These are phyloP conservation scores for Moesziomyces sp. DNA, from an alignment of 1,284 basidiomycete genomes.

Conservation along the genomic window DNA sequence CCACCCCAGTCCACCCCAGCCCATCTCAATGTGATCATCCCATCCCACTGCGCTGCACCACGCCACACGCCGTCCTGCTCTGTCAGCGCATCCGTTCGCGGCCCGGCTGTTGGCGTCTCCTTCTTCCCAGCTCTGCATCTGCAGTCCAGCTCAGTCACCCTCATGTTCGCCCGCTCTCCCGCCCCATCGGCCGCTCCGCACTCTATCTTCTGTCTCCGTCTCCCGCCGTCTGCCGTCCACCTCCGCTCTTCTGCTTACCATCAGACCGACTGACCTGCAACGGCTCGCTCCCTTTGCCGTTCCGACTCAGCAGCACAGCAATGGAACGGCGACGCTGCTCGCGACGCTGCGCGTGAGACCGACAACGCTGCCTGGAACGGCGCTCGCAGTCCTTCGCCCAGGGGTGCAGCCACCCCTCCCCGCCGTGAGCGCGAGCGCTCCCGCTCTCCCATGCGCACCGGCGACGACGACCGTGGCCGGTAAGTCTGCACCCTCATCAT, in stretches of 20 bases:
- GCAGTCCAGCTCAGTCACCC: background rate
- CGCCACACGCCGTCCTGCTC: too few relatives aligned
- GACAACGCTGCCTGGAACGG: constrained; percentile 46
- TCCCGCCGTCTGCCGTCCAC: constrained; percentile 1
- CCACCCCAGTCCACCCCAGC: constrained; percentile 3
- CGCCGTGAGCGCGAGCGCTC: constrained; percentile 54
- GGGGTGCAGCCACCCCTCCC: constrained; percentile 48
- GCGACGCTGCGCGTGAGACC: constrained; percentile 50
- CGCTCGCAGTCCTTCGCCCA: constrained; percentile 50
- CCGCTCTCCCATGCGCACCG: constrained; percentile 32
- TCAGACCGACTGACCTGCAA: constrained; percentile 21
- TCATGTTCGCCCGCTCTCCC: background rate
- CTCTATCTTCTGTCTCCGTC: background rate
- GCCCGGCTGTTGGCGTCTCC: too few relatives aligned
- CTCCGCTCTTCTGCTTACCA: constrained; percentile 13
- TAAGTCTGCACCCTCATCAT: constrained; percentile 16
- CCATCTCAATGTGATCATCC: constrained; percentile 10
- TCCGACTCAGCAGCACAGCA: constrained; percentile 44
- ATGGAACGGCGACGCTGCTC: constrained; percentile 57
- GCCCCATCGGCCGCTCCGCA: constrained; percentile 1
- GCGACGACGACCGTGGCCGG: constrained; percentile 46
- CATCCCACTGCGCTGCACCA: constrained; percentile 1
- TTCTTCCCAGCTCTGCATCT: too few relatives aligned
- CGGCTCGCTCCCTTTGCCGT: constrained; percentile 30
- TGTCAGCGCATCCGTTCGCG: too few relatives aligned